Evolutionary conservation across 805 yeast species (phyloP), one percentile per base, ranked within the genome.

Genomic region (Crinitomyces ghanaensis): DNA sequence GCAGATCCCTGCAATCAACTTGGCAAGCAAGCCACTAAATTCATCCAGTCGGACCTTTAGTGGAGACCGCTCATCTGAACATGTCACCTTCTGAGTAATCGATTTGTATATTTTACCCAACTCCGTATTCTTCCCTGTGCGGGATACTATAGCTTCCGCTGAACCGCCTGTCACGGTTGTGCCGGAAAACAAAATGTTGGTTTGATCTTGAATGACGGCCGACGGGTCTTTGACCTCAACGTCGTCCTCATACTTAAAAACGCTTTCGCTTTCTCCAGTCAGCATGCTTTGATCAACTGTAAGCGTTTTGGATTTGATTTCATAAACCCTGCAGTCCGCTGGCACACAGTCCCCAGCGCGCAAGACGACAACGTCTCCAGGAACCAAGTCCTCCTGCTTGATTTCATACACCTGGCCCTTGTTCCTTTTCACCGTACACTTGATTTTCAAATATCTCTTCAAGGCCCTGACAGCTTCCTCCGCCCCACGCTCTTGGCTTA

Each of bases 51-150:
- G 77, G 42, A 74, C 70, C 59, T 88, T 97, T 48, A 88, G 63
- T 3, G 98, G 98, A 14, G 98, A 88, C 57, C 96, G 97, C 58
- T 86, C 88, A n/a, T n/a, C n/a, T n/a, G n/a, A n/a, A n/a, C n/a
- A n/a, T 95, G 47, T 88, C 84, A 37, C 74, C 76, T 28, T 78
- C 70, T 93, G 46, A 31, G 50, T 52, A 54, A 88, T 83, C 93
- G 88, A 84, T 44, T 78, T 84, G 52, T 84, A 88, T 9, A 88
- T 95, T 32, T 77, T 66, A 34, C 98, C 98, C 57, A 88, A 83
- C 26, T 91, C 95, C 2, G 97, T 86, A 43, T 77, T 72, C 20
- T 69, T 62, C 26, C 91, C 93, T 2, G 94, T 88, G 8, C 85
- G 93, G 26, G 88, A 71, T 12, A 88, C 98, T 27, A 88, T 66